Conservation (phyloP, 2,329 filamentous ascomycete genomes). For the Ascochyta rabiei region DNA sequence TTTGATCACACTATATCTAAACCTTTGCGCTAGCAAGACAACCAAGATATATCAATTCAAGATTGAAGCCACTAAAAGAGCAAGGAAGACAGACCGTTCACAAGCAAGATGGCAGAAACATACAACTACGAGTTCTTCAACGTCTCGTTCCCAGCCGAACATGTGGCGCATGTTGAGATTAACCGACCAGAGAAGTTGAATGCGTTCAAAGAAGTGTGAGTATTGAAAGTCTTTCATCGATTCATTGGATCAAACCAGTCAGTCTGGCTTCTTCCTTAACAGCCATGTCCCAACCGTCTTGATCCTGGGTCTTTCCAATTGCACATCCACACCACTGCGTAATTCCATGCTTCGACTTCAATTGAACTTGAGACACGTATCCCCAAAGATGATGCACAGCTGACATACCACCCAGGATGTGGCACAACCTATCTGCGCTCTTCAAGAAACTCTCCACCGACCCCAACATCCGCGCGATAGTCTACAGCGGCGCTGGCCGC, state of each 20-base stretch:
- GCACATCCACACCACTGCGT: neutral
- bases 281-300: neutral
- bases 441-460: constrained; percentile 76
- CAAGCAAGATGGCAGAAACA: constrained; percentile 32
- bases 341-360: neutral
- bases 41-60: neutral
- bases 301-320: neutral
- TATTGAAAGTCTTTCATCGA: constrained; percentile 12
- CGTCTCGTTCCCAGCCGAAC: constrained; percentile 71
- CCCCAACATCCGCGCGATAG: constrained; percentile 73
- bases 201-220: constrained; percentile 74
- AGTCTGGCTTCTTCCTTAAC: neutral
- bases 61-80: constrained; percentile 7
- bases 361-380: neutral
- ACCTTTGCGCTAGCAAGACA: neutral
- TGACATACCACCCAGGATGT: constrained; percentile 65
- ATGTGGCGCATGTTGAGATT: constrained; percentile 90
- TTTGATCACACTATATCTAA: neutral
- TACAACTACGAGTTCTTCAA: constrained; percentile 71
- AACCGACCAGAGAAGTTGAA: constrained; percentile 88
- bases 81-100: constrained; percentile 5
- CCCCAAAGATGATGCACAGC: neutral
- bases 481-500: constrained; percentile 80
- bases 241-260: neutral
- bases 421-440: constrained; percentile 76